Evolutionary conservation across 2,329 filamentous ascomycete species (phyloP).

Genomic region (Calonectria hongkongensis): DNA sequence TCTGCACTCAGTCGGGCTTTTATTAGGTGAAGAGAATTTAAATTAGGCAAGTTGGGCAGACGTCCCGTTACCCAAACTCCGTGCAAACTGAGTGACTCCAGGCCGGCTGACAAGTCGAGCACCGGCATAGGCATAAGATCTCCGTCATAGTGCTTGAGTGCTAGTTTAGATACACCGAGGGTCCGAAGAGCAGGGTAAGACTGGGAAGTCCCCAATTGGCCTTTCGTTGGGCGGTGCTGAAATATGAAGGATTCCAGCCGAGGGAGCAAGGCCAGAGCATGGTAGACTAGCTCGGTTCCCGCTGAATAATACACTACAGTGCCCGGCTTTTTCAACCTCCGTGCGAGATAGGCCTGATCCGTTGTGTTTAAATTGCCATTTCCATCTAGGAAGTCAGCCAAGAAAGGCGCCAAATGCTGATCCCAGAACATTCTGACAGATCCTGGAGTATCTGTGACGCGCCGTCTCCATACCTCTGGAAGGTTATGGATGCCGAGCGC

Average conservation of each 20-base stretch:
- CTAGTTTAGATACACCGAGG: not conserved
- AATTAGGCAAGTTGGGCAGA: constrained; percentile 8
- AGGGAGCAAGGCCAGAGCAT: constrained; percentile 24
- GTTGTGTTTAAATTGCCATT: not conserved
- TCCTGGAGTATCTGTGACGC: not conserved
- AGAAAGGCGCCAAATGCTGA: not conserved
- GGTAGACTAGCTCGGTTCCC: constrained; percentile 18
- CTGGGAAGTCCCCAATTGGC: no score
- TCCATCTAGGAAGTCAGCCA: not conserved
- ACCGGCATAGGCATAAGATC: not conserved
- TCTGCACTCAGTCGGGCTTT: not conserved
- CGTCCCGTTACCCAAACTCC: no score
- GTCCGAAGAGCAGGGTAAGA: not conserved
- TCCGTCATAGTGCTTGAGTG: constrained; percentile 12
- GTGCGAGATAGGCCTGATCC: not conserved
- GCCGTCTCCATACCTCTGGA: not conserved
- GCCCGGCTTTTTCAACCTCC: no score
- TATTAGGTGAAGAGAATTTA: constrained; percentile 23
- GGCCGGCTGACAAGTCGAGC: constrained; percentile 8
- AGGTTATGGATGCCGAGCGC: not conserved
- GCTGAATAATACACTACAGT: not conserved
- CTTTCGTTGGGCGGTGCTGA: no score
- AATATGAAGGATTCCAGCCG: constrained; percentile 9
- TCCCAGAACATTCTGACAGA: no score
- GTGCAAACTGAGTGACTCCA: constrained; percentile 29